These are phyloP conservation scores for Neurospora sp. DNA, from an alignment of 495 filamentous ascomycete species.

Conservation along the genomic window DNA sequence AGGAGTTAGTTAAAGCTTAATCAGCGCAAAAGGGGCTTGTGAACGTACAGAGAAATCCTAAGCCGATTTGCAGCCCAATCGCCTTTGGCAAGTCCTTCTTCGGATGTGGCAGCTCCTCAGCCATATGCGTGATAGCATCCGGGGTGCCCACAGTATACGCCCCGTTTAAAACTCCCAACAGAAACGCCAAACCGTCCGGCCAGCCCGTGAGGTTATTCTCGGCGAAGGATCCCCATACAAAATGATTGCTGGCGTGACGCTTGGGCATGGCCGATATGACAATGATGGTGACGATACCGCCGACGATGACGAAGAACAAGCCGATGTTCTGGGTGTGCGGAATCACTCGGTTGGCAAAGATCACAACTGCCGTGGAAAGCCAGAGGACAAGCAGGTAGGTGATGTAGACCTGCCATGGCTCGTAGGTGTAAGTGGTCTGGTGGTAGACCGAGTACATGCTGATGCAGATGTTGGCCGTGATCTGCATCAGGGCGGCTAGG, in stretches of 20 bases:
- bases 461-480: slow-evolving; percentile 57
- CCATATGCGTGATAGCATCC: slow-evolving; percentile 61
- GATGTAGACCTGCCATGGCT: slow-evolving; percentile 70
- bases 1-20: neutral
- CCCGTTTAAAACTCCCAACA: slow-evolving; percentile 75
- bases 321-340: slow-evolving; percentile 58
- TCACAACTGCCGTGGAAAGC: slow-evolving; percentile 50
- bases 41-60: slow-evolving; percentile 33
- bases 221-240: slow-evolving; percentile 48
- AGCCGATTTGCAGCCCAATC: slow-evolving; percentile 46
- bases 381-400: slow-evolving; percentile 58
- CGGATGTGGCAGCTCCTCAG: slow-evolving; percentile 70
- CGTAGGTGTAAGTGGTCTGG: slow-evolving; percentile 43
- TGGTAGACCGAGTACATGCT: slow-evolving; percentile 66
- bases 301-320: slow-evolving; percentile 57
- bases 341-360: slow-evolving; percentile 60
- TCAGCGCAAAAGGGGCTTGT: neutral
- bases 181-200: slow-evolving; percentile 63
- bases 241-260: slow-evolving; percentile 43
- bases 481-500: slow-evolving; percentile 55
- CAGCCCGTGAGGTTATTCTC: slow-evolving; percentile 63
- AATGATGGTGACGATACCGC: slow-evolving; percentile 60
- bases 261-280: slow-evolving; percentile 69
- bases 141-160: slow-evolving; percentile 79
- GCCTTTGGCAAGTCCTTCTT: slow-evolving; percentile 52